Conservation (phyloP, 192 early-diverging fungal genomes). For the Backusella psychrophila region DNA sequence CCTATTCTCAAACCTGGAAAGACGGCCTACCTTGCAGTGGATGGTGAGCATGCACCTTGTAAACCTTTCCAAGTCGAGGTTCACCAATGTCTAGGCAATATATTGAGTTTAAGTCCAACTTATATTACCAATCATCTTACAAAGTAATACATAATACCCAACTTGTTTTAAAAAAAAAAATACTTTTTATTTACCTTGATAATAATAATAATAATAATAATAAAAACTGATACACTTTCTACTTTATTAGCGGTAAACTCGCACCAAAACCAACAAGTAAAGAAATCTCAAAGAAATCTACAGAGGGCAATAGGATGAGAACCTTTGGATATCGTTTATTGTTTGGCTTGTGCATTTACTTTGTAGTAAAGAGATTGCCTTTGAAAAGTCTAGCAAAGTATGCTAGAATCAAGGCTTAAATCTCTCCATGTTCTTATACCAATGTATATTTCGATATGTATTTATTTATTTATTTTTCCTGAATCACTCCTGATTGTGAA, state of each 20-base stretch:
- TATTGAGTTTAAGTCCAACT: conserved; percentile 35
- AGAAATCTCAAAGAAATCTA: not conserved
- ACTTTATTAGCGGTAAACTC: not conserved
- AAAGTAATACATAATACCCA: not conserved
- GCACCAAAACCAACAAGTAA: not conserved
- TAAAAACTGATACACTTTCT: not conserved
- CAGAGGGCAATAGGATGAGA: not conserved
- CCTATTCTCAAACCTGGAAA: conserved; percentile 25
- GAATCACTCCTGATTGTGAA: too few relatives aligned
- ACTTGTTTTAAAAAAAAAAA: not conserved
- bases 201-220: not conserved
- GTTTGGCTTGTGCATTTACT: not conserved
- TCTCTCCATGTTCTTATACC: too few relatives aligned
- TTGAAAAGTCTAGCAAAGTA: not conserved
- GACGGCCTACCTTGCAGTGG: conserved; percentile 46
- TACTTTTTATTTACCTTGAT: not conserved
- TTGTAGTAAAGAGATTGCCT: not conserved
- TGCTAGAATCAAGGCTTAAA: not conserved
- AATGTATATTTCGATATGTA: too few relatives aligned
- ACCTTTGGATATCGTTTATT: conserved; percentile 2
- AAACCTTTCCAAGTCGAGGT: conserved; percentile 59
- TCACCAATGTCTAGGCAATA: conserved; percentile 40
- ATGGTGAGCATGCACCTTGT: conserved; percentile 51
- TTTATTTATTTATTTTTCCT: too few relatives aligned
- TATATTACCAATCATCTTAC: not conserved